Evolutionary conservation across 441 rosid species (phyloP), one percentile per base, ranked within the genome.

Genomic region (Corymbia citriodora): DNA sequence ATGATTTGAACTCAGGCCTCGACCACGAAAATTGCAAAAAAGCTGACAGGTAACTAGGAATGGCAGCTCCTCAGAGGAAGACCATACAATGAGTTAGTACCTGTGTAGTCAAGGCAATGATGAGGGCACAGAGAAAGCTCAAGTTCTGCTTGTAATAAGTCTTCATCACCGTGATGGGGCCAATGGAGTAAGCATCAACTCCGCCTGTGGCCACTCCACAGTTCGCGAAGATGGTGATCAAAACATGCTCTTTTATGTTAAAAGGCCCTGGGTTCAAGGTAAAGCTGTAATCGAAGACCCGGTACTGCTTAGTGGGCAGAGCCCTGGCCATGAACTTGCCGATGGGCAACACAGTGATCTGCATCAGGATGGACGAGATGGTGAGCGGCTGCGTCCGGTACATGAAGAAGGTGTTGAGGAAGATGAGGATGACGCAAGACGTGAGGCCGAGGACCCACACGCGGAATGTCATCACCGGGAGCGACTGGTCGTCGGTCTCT

Each of bases 291-390:
- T 98, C 97, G 5, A 95, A 81, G 53, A 96, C 79, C 70, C n/a
- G 87, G 89, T 90, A 93, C 19, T 93, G 91, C 87, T 86, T 93
- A 4, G 92, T 94, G 85, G 99, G 99, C 45, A 98, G 94, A 14
- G 88, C 89, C 90, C 93, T 92, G 89, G 99, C 99, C 99, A 98
- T 95, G 94, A 97, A 95, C 90, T 92, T 97, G 27, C 99, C 99
- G 53, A 97, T 94, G 89, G 99, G 99, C 81, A 98, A 92, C 27
- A 95, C 99, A 3, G 96, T 94, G 90, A 98, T 96, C 90, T 98
- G 99, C 99, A 98, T 97, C 72, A 98, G 98, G 59, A 98, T 98
- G 88, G 99, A 98, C 2, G 99, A 98, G 92, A 98, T 98, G 88
- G 92, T 91, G 93, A 98, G 99, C 4, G 99, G 99, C 93, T 97